Evolutionary conservation across 306 rosid genomes (phyloP), one percentile per base, ranked within the genome.

Genomic region (Lablab purpureus): DNA sequence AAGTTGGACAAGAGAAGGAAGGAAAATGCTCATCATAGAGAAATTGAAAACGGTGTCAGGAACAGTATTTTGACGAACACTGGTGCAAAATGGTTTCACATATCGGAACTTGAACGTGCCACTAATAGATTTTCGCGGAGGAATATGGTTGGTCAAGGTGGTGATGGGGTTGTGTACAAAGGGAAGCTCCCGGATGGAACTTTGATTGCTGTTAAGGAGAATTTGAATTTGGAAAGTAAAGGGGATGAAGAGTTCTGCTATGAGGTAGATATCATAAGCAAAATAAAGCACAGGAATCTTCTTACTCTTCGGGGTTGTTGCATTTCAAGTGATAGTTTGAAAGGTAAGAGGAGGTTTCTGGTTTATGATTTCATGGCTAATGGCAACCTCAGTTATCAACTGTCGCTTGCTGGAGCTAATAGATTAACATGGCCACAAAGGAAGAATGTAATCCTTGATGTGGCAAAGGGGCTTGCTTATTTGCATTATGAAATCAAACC

Each of bases 381-480:
- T 76, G 94, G 96, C 0, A 91, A 74, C 68, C 73, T 94, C 1
- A 75, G 90, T 55, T 87, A 90, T 40, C 93, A 88, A 59, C 73
- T 93, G 78, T 86, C 79, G 14, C 4, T 30, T 36, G 40, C 45
- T 64, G 87, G 76, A n/a, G n/a, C n/a, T n/a, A n/a, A n/a, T n/a
- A n/a, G n/a, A 74, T 63, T 91, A 27, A 87, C 90, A 18, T 94
- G 97, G 98, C 98, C 98, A 49, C 92, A 90, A 55, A 84, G 98
- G 3, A 94, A 89, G 86, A 89, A 70, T 46, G 87, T 94, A 36
- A 84, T 94, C 4, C 80, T 94, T 41, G 98, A 94, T 69, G 92
- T 91, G 63, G 98, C 98, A 3, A 94, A 81, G 71, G 98, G 98
- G 85, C 75, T 94, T 30, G 85, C 86, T 14, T 94, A 94, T 76